phyloP scores from a whole-genome alignment of 441 rosid genomes.

The Adansonia madagascariensis region DNA sequence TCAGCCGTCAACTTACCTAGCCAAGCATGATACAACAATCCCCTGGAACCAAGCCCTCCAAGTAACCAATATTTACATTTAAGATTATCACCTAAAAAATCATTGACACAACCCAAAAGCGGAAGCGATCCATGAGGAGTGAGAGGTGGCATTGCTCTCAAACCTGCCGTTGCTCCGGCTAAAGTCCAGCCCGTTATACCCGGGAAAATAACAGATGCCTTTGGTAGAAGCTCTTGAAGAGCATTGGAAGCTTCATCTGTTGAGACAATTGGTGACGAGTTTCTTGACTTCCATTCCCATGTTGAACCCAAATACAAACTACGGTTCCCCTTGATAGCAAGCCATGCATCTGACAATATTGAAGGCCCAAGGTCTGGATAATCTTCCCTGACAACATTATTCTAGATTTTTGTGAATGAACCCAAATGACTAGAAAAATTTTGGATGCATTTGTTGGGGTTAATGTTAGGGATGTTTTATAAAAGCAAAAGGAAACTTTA shows the following conservation, averaged over 20 bases:
- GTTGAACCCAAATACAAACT: constrained; percentile 78
- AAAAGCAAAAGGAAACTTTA: not conserved
- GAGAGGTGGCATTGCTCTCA: constrained; percentile 91
- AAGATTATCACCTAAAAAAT: constrained; percentile 45
- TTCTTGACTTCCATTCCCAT: constrained; percentile 88
- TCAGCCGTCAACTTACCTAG: constrained; percentile 72
- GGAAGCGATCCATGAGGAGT: constrained; percentile 83
- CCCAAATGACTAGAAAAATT: not conserved
- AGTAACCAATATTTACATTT: constrained; percentile 70
- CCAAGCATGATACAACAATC: constrained; percentile 81
- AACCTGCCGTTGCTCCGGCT: constrained; percentile 74
- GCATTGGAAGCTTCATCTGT: constrained; percentile 77
- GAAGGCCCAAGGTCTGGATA: constrained; percentile 76
- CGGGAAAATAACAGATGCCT: constrained; percentile 71
- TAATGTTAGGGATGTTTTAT: not conserved
- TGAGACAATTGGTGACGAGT: constrained; percentile 61
- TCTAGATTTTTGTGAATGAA: not conserved
- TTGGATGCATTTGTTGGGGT: not conserved
- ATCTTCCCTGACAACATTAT: constrained; percentile 53
- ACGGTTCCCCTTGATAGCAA: constrained; percentile 71
- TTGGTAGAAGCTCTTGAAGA: constrained; percentile 73
- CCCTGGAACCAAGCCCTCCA: constrained; percentile 91
- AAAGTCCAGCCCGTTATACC: constrained; percentile 67
- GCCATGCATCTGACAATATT: constrained; percentile 86
- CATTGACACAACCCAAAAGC: constrained; percentile 68